A percentile compares a stretch with the other conserved stretches of the same genome.
These are phyloP conservation scores for Amphichorda felina DNA, from an alignment of 2,329 filamentous ascomycete species.

Conservation along the genomic window DNA sequence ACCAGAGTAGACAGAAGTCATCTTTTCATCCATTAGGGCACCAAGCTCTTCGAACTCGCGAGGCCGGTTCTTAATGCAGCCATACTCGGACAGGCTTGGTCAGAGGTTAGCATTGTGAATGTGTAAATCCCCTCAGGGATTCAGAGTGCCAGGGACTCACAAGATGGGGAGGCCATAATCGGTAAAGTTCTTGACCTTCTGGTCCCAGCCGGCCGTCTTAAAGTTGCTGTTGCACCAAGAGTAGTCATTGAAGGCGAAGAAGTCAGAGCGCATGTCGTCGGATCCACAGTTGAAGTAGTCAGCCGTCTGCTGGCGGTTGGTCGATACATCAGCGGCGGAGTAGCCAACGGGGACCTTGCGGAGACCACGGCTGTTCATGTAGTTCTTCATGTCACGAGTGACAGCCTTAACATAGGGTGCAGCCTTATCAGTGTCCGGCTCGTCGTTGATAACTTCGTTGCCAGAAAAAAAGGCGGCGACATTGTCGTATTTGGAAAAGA, in stretches of 20 bases:
- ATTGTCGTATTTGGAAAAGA: constrained; percentile 74
- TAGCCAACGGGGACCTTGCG: constrained; percentile 65
- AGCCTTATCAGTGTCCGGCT: constrained; percentile 46
- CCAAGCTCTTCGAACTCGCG: constrained; percentile 72
- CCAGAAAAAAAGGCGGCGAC: constrained; percentile 78
- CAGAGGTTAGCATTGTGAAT: neutral
- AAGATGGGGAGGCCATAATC: constrained; percentile 85
- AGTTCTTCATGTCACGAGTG: constrained; percentile 65
- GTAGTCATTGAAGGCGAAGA: constrained; percentile 85
- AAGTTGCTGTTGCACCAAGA: constrained; percentile 73
- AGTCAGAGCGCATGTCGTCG: constrained; percentile 75
- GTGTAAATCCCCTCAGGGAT: too few species aligned
- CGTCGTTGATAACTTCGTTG: constrained; percentile 68
- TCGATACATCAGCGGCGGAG: constrained; percentile 66
- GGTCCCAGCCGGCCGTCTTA: constrained; percentile 63
- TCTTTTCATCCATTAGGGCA: constrained; percentile 69
- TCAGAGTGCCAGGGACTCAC: constrained; percentile 16
- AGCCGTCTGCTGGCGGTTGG: constrained; percentile 79
- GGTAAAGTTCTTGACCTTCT: constrained; percentile 80
- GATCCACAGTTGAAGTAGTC: constrained; percentile 88
- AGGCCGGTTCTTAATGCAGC: constrained; percentile 65
- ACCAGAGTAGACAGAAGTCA: constrained; percentile 87
- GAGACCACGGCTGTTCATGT: constrained; percentile 49
- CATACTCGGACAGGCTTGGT: constrained; percentile 72
- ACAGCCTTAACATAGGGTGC: constrained; percentile 70